Evolutionary conservation across 176 grass and related monocot species (phyloP).

Genomic region (Musa itinerans): DNA sequence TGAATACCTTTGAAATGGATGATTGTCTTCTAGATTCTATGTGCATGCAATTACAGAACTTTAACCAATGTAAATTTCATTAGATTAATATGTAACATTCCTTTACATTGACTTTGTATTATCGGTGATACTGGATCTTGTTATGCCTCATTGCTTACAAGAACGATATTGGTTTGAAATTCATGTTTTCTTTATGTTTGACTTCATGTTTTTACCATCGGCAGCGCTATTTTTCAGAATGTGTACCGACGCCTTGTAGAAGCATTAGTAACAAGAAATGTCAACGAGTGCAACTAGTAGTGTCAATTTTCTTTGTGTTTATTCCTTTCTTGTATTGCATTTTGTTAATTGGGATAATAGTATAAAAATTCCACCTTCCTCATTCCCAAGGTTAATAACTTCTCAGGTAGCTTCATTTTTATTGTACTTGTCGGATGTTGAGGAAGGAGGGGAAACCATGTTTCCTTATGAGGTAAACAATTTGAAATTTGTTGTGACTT

Average conservation of each 20-base stretch:
- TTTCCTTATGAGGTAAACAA: constrained; percentile 80
- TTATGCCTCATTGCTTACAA: no score
- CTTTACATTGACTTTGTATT: no score
- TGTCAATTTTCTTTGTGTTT: background rate
- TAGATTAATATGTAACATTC: no score
- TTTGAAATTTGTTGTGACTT: background rate
- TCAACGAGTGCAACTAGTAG: background rate
- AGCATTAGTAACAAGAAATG: background rate
- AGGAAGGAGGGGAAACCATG: constrained; percentile 99
- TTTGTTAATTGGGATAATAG: background rate
- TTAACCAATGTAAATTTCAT: no score
- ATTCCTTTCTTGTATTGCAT: background rate
- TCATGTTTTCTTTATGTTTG: no score
- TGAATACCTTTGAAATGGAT: no score
- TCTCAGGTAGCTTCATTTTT: constrained; percentile 88
- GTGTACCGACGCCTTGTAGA: background rate
- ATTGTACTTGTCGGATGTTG: constrained; percentile 85
- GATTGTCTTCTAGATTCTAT: no score
- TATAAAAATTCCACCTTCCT: background rate
- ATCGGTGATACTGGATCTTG: no score
- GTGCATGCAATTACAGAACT: no score
- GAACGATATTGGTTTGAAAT: no score
- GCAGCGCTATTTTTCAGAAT: background rate
- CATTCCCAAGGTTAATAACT: constrained; percentile 7
- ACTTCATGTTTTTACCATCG: background rate